These are phyloP conservation scores for Zygoascus bituminiphila DNA, from an alignment of 805 yeast genomes.

Conservation along the genomic window DNA sequence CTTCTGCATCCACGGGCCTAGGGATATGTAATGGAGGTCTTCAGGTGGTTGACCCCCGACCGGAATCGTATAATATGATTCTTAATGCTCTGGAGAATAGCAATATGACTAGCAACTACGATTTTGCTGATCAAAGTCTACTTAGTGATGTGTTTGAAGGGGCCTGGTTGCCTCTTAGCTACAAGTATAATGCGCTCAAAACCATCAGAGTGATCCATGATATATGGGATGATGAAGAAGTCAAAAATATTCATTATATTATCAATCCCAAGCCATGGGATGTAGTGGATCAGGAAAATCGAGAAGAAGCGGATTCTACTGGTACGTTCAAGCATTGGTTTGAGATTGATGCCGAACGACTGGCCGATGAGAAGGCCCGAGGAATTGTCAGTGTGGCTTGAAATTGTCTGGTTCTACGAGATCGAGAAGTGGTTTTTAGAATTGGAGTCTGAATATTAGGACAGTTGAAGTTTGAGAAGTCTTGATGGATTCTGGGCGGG, in stretches of 20 bases:
- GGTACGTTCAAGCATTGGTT: conserved; percentile 47
- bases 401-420: no score
- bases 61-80: conserved; percentile 34
- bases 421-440: no score
- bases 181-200: conserved; percentile 49
- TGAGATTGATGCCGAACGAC: conserved; percentile 25
- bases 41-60: conserved; percentile 40
- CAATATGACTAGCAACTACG: conserved; percentile 34
- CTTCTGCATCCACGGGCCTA: conserved; percentile 35
- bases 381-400: no score
- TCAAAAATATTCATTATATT: conserved; percentile 51
- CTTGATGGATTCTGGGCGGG: no score
- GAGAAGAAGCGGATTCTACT: conserved; percentile 33
- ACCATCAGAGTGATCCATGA: conserved; percentile 42
- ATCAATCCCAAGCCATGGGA: conserved; percentile 58
- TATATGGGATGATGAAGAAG: conserved; percentile 40
- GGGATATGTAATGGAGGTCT: conserved; percentile 54
- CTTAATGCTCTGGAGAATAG: conserved; percentile 34
- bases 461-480: no score
- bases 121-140: conserved; percentile 52
- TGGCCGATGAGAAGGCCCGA: conserved; percentile 7
- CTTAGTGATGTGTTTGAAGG: conserved; percentile 45
- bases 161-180: conserved; percentile 45
- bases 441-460: no score
- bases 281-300: conserved; percentile 24